A percentile compares a stretch with the other conserved stretches of the same genome.
phyloP scores from a whole-genome alignment of 768 basidiomycete genomes.

The Xerocomellus dryophilus region DNA sequence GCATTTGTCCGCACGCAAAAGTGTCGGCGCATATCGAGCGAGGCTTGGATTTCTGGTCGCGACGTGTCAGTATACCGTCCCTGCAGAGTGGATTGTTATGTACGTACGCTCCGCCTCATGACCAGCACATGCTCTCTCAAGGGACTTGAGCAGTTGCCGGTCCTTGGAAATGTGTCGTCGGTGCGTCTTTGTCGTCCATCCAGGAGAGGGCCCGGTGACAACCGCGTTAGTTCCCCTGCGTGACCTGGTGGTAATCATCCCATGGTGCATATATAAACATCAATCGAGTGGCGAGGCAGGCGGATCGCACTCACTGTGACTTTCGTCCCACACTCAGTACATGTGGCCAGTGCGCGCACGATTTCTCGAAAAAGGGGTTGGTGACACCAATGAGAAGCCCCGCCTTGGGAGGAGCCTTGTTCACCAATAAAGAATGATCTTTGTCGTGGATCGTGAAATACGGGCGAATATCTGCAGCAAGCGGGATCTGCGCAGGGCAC shows the following conservation, averaged over 20 bases:
- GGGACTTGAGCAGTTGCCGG: slow-evolving; percentile 61
- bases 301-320: slow-evolving; percentile 36
- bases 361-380: slow-evolving; percentile 80
- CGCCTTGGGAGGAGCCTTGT: slow-evolving; percentile 73
- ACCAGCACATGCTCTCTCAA: slow-evolving; percentile 60
- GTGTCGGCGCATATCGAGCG: slow-evolving; percentile 68
- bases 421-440: slow-evolving; percentile 74
- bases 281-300: not conserved
- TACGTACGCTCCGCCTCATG: slow-evolving; percentile 52
- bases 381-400: slow-evolving; percentile 83
- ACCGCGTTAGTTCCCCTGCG: slow-evolving; percentile 3
- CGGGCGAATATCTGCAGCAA: slow-evolving; percentile 82
- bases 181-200: slow-evolving; percentile 78
- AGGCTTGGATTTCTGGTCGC: slow-evolving; percentile 55
- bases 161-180: slow-evolving; percentile 87
- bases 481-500: slow-evolving; percentile 57
- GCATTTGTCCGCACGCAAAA: slow-evolving; percentile 84
- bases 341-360: slow-evolving; percentile 85
- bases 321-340: slow-evolving; percentile 64
- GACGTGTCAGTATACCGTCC: not conserved
- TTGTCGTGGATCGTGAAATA: slow-evolving; percentile 96
- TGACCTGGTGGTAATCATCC: slow-evolving; percentile 1
- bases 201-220: slow-evolving; percentile 54
- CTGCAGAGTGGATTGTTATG: not conserved
- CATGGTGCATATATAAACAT: not conserved